Conservation (phyloP, 2,329 filamentous ascomycete species). For the Xylaria multiplex region DNA sequence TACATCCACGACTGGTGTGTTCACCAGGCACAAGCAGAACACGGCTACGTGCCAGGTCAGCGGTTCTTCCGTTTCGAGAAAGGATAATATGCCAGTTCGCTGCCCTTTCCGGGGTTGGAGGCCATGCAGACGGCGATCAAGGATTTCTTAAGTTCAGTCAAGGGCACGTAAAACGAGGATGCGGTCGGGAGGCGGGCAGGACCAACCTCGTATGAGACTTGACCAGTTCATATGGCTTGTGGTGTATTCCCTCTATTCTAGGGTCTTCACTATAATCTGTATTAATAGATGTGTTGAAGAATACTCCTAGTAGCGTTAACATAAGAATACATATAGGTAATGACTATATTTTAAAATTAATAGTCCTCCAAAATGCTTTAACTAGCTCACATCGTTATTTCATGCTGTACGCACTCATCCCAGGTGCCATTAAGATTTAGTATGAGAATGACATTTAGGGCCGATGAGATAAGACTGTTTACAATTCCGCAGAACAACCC, state of each 20-base stretch:
- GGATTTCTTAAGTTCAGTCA: constrained; percentile 27
- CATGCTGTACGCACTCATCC: too few species aligned
- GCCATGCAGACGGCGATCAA: constrained; percentile 26
- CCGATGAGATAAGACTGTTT: not conserved
- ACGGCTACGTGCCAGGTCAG: constrained; percentile 31
- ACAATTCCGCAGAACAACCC: not conserved
- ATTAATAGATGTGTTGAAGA: too few species aligned
- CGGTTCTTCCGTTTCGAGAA: constrained; percentile 38
- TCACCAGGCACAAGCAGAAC: constrained; percentile 25
- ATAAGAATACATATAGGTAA: too few species aligned
- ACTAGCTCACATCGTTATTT: too few species aligned
- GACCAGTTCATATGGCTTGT: too few species aligned
- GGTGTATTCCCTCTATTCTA: too few species aligned
- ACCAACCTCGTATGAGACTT: too few species aligned
- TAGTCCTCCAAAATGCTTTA: too few species aligned
- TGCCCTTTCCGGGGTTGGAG: constrained; percentile 35
- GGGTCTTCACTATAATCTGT: too few species aligned
- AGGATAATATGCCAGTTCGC: constrained; percentile 32
- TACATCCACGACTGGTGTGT: constrained; percentile 39
- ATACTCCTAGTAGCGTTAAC: too few species aligned
- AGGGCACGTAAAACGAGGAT: not conserved
- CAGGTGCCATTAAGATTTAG: not conserved
- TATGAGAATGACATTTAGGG: not conserved
- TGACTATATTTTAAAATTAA: too few species aligned
- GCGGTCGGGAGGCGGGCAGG: too few species aligned